These are phyloP conservation scores for Henckelia pumila DNA, from an alignment of 257 asterid species.

Conservation along the genomic window DNA sequence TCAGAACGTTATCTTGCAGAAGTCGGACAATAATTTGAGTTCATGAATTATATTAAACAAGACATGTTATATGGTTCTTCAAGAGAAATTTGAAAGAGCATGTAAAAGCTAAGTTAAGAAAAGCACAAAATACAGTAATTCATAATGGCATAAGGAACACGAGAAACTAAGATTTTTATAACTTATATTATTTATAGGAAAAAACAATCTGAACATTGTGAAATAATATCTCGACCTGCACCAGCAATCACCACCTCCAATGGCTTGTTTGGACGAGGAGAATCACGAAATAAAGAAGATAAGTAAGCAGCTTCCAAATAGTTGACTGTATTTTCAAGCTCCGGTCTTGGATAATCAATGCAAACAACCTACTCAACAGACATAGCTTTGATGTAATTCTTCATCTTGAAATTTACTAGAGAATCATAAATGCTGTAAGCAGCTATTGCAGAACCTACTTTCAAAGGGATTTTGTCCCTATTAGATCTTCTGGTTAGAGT, in stretches of 20 bases:
- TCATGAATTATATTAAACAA: not conserved
- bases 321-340: constrained; percentile 70
- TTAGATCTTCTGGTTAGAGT: constrained; percentile 35
- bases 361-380: constrained; percentile 69
- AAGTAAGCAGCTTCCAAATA: constrained; percentile 82
- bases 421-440: constrained; percentile 5
- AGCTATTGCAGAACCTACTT: constrained; percentile 42
- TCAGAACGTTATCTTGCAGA: not conserved
- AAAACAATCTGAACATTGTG: constrained; percentile 2
- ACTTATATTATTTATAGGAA: not conserved
- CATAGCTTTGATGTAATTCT: constrained; percentile 3
- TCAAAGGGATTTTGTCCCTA: constrained; percentile 40
- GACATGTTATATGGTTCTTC: not conserved
- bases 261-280: constrained; percentile 76
- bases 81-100: not conserved
- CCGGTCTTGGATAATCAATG: constrained; percentile 87
- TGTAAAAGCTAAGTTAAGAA: not conserved
- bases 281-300: constrained; percentile 62
- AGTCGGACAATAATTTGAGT: not conserved
- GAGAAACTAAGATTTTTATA: not conserved
- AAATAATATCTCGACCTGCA: constrained; percentile 54
- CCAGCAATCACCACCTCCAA: constrained; percentile 88
- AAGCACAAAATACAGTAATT: not conserved
- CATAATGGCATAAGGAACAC: not conserved
- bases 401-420: constrained; percentile 13